Evolutionary conservation across 495 filamentous ascomycete species (phyloP), one percentile per base, ranked within the genome.

Genomic region (Annulohypoxylon bovei): DNA sequence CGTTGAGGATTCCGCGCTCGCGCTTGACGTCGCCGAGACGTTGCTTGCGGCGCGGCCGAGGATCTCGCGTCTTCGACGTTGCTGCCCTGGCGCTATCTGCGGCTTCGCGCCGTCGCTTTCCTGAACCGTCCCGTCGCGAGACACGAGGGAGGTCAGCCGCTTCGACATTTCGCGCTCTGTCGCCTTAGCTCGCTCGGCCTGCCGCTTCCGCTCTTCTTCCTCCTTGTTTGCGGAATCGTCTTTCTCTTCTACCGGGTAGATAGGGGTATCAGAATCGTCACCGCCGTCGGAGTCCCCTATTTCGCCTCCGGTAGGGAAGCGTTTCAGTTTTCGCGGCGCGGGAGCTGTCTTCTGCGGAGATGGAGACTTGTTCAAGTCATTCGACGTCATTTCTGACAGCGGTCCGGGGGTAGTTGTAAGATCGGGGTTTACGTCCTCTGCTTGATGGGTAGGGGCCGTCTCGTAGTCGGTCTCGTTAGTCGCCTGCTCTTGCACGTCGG

Each of bases 41-140:
- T 86, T 88, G 66, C 84, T 87, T 9, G 81, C 69, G 0, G 81
- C 85, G 35, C 86, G 79, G 25, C 84, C 85, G 1, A 88, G 62
- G 23, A 87, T 83, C 42, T 82, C 72, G 4, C 80, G 80, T 30
- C 81, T 79, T 6, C 82, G 76, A 0, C 79, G 74, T 12, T 64
- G 71, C 52, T 71, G 74, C 33, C 50, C 62, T 58, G 56, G 69
- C 65, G 44, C 75, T 46, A 62, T 68, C 57, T 64, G 74, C 39
- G 71, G 67, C 18, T 70, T 65, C 30, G 42, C 9, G 20, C 57
- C 58, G 37, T 56, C 35, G 18, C 55, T 46, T n/a, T 61, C 67
- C 23, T 52, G 76, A 64, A 42, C 67, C 30, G 32, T 60, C 1
- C 54, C 72, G 37, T 71, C 73, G 60, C 20, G 61, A 56, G 46